Evolutionary conservation across 1,284 basidiomycete species (phyloP), one percentile per base, ranked within the genome.

Genomic region (Nidula niveotomentosa): DNA sequence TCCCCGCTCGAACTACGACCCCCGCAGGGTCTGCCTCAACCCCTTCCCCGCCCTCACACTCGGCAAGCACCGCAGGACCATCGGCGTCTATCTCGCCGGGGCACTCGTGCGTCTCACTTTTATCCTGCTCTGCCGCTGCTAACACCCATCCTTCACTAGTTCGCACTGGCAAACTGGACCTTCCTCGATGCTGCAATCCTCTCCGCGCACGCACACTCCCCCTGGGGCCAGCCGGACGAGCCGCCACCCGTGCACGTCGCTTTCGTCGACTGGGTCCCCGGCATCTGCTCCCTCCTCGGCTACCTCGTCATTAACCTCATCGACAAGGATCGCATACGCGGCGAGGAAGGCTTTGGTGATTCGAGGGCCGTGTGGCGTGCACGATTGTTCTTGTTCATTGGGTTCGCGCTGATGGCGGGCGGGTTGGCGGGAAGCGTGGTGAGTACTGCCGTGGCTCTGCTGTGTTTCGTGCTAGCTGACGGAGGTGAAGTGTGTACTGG

Each of bases 381-480:
- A 2, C 77, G 95, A 36, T 74, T 96, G 58, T 86, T 96, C 62
- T 74, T 98, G 62, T 99, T 99, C 73, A 84, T 98, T 58, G 96
- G 96, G 0, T 98, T 99, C 66, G 95, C 96, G 0, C 73, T 98
- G 51, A 94, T 98, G 93, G 96, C 96, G 0, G 96, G 96, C 30
- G 96, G 96, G 1, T 72, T 98, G 51, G 96, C 96, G 9, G 96
- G 96, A 47, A 95, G 93, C 66, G 83, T 96, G 65, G 93, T 95
- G 66, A 66, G 92, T 85, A 3, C 18, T 46, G 10, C 44, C 58
- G 17, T 35, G 37, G 4, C 58, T 48, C 15, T 39, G 41, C 3
- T 46, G 5, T 39, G 7, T 36, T 23, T 52, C 7, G 10, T 10
- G 34, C 12, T 17, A 39, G 18, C n/a, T 17, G 54, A 49, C 30